Base-by-base conservation (phyloP, 768 basidiomycete genomes). In the Podaxis sp. region DNA sequence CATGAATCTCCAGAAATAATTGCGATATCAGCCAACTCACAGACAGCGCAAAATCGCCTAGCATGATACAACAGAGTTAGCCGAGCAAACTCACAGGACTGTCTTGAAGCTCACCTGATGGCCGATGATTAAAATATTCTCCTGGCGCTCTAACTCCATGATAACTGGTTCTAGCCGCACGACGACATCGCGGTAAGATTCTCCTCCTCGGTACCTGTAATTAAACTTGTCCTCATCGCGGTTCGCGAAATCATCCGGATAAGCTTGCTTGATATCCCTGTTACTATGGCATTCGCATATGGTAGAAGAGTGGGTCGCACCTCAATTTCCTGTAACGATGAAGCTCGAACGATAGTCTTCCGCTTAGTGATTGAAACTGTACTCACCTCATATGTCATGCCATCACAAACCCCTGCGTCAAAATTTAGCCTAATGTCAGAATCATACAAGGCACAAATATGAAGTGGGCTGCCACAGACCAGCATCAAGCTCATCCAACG, bases 211-310 rank as follows among this genome's bases (percentile, higher is more conserved):
- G 74, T 98, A 99, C 30, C 97, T 87, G 75, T 99, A 99, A 75
- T 99, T 99, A 76, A 97, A 99, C 76, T 99, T 99, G 81, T 99
- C 97, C 63, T 98, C 95, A 69, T 99, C 97, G 26, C 97, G 88
- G 72, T 96, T 95, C 15, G 94, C 95, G 75, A 96, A 99, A 72
- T 99, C 97, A 62, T 99, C 97, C 0, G 97, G 97, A 72, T 99
- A 99, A 65, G 88, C 84, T 83, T 88, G 87, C 94, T 96, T 66
- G 37, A 62, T n/a, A 40, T 56, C 41, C 63, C 13, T 30, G 24
- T 58, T 30, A 28, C 22, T 33, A 7, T 49, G 28, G 33, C 44
- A 49, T n/a, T 12, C 3, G 24, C 28, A 10, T 22, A 69, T 40
- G 50, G 28, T 36, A 26, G 15, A 24, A 38, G 22, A 49, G 38